Conservation (phyloP, 2,329 filamentous ascomycete species). For the Xylaria sp. region DNA sequence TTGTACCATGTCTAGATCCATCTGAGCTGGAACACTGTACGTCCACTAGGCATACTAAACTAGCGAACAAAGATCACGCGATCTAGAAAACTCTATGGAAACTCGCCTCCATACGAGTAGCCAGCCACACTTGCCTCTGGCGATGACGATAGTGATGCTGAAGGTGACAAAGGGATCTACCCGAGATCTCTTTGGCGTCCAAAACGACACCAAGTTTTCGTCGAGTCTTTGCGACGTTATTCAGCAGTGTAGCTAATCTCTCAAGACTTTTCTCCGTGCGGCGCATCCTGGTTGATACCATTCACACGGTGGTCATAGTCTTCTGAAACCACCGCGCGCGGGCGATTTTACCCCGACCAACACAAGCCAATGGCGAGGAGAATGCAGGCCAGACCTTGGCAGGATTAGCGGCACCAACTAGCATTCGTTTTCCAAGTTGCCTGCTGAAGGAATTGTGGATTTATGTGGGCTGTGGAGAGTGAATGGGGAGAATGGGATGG, state of each 20-base stretch:
- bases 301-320: not conserved
- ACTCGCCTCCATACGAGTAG: slow-evolving; percentile 3
- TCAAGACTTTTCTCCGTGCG: slow-evolving; percentile 2
- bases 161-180: slow-evolving; percentile 6
- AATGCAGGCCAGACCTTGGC: slow-evolving; percentile 25
- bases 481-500: slow-evolving; percentile 26
- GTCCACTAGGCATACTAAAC: not conserved
- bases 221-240: not conserved
- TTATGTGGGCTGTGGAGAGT: slow-evolving; percentile 14
- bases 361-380: not conserved
- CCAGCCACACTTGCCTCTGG: not conserved
- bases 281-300: slow-evolving; percentile 4
- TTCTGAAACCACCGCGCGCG: not conserved
- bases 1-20: slow-evolving; percentile 5
- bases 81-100: slow-evolving; percentile 17
- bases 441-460: slow-evolving; percentile 34
- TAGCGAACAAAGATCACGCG: slow-evolving; percentile 20
- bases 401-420: slow-evolving; percentile 26
- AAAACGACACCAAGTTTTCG: not conserved
- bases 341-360: not conserved
- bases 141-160: not conserved
- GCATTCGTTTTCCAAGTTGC: slow-evolving; percentile 20
- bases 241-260: not conserved
- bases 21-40: not conserved
- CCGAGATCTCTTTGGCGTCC: not conserved